Evolutionary conservation across 805 yeast genomes (phyloP), one percentile per base, ranked within the genome.

Genomic region (Zygoascus biomembranicola): DNA sequence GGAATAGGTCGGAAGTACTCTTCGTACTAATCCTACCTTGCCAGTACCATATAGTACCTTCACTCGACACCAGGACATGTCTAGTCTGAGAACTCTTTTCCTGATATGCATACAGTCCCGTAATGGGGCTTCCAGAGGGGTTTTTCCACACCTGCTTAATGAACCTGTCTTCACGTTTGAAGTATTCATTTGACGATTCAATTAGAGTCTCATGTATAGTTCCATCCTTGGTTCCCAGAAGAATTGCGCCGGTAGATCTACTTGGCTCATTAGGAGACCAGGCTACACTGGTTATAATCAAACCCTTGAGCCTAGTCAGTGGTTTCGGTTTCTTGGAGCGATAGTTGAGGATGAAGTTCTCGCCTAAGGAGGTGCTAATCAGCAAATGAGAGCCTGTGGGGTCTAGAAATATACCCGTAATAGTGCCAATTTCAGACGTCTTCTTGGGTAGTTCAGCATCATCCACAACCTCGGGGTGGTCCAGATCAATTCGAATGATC

Each of bases 401-500:
- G 61, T 81, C 85, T 46, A 77, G 65, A 60, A 69, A 81, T 1
- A 80, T 66, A 16, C 63, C 50, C 26, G 56, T 53, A 32, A 59
- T 47, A 23, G 44, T 48, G 37, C 50, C 52, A 1, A 61, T 58
- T 6, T 65, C 65, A 32, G 61, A 57, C 19, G 59, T 52, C 31
- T 63, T 63, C 47, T 61, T 58, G 47, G 71, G 67, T 19, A 66
- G 44, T 52, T 65, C 69, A 18, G 70, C 59, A 42, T 71, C 68
- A 43, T 73, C 75, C 5, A 86, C 82, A 8, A 72, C 73, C 37
- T 84, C 80, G 1, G 94, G 94, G 49, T 74, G 74, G 50, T 80
- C 82, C 57, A 86, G 68, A 59, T 85, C 81, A 32, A 87, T 84
- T n/a, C 85, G 68, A 58, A 78, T 78, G n/a, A 86, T 67, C 14